Evolutionary conservation across 2,329 filamentous ascomycete genomes (phyloP), one percentile per base, ranked within the genome.

Genomic region (Aspergillus sp.): DNA sequence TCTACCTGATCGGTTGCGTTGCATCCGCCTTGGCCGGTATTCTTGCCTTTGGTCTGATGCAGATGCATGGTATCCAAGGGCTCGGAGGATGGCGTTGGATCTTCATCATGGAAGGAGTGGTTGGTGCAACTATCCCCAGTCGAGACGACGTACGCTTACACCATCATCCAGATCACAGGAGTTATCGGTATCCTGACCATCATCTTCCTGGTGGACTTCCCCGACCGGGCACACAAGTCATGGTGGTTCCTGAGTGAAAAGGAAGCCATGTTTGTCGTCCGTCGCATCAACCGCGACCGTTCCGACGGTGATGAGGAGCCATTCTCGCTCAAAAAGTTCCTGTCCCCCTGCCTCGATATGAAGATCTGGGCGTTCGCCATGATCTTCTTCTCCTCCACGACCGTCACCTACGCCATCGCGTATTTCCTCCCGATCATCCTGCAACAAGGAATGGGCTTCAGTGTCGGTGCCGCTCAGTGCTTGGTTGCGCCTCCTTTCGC

Each of bases 381-480:
- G 57, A 74, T 82, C 50, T 81, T 80, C 67, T 76, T 76, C 45
- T 62, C 83, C 70, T 82, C 82, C 2, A 91, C 88, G 1, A 88
- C 87, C 19, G 81, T 89, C 52, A 81, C 81, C 4, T 93, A 94
- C 66, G 84, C 88, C 0, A 80, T 94, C 5, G 87, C 88, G 1
- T 93, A 88, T 69, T 92, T 92, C 66, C 72, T 92, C 4, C 88
- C 89, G 7, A 83, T 92, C 63, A 89, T 94, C 62, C 81, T 95
- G 9, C 64, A 65, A 13, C 54, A 70, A 20, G 78, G 78, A 29
- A 81, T 92, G 76, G 81, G 82, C 10, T 91, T 89, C 74, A 75
- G 69, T 42, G 76, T 85, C 10, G 85, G 79, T 13, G 76, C 76
- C 45, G 76, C 87, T 0, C 88, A 91, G 70, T 89, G 87, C 64